These are phyloP conservation scores for Lagenaria siceraria DNA, from an alignment of 306 rosid species.

Conservation along the genomic window DNA sequence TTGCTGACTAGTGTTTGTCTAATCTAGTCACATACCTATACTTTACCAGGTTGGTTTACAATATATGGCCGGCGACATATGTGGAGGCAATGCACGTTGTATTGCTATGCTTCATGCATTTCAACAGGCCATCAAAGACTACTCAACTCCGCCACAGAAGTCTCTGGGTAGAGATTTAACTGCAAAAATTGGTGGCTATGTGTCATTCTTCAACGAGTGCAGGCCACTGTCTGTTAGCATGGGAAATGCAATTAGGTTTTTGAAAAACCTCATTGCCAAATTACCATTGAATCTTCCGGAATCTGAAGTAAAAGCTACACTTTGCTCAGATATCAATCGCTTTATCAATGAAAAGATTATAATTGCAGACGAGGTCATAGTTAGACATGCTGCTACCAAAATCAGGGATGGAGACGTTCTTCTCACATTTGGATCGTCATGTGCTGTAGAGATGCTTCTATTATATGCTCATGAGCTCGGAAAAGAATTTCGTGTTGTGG, in stretches of 20 bases:
- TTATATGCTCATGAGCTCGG: constrained; percentile 62
- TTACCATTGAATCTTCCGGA: constrained; percentile 44
- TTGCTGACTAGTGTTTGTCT: neutral
- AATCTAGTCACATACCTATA: neutral
- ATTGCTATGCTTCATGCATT: constrained; percentile 73
- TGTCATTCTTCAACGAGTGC: constrained; percentile 69
- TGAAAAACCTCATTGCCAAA: constrained; percentile 50
- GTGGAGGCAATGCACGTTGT: constrained; percentile 81
- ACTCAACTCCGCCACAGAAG: constrained; percentile 61
- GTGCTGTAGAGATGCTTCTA: constrained; percentile 66
- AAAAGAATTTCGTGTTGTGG: constrained; percentile 64
- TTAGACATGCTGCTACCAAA: constrained; percentile 54
- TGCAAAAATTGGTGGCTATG: constrained; percentile 58
- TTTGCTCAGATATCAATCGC: constrained; percentile 55
- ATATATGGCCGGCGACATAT: constrained; percentile 57
- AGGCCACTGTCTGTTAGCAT: constrained; percentile 81
- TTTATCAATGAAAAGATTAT: constrained; percentile 69
- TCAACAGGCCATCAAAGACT: constrained; percentile 64
- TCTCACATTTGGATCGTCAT: constrained; percentile 64
- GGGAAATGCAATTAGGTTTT: constrained; percentile 78
- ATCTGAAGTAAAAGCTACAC: constrained; percentile 56
- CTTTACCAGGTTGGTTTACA: constrained; percentile 64
- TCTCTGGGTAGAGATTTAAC: constrained; percentile 60
- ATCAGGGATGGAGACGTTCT: constrained; percentile 78
- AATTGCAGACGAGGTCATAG: constrained; percentile 78